Conservation (phyloP, 768 basidiomycete species). For the Agaricus sinodeliciosus region DNA sequence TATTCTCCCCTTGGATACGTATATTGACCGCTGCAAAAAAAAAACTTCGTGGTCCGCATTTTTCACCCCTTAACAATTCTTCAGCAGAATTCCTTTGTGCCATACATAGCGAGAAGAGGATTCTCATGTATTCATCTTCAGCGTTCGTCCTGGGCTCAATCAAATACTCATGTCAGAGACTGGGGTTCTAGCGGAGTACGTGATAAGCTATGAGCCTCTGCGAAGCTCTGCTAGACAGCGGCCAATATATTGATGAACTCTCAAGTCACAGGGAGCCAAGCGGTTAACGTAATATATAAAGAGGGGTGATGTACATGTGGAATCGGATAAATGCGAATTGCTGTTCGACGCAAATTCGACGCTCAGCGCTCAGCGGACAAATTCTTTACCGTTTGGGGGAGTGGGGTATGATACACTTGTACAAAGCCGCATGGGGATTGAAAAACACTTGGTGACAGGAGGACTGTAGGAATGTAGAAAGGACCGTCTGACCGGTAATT, state of each 20-base stretch:
- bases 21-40: not conserved
- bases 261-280: slow-evolving; percentile 13
- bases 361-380: too few relatives aligned
- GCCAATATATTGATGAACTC: slow-evolving; percentile 13
- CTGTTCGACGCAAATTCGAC: not conserved
- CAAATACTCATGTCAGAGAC: slow-evolving; percentile 25
- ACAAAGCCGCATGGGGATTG: not conserved
- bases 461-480: not conserved
- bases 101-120: not conserved
- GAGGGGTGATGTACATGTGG: not conserved
- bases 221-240: slow-evolving; percentile 15
- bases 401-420: not conserved
- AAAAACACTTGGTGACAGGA: not conserved
- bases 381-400: too few relatives aligned
- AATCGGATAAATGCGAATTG: slow-evolving; percentile 13
- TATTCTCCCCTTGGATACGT: too few relatives aligned
- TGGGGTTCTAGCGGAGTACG: slow-evolving; percentile 13
- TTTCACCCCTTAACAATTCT: not conserved
- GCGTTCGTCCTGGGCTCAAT: slow-evolving; percentile 14
- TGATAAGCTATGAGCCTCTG: slow-evolving; percentile 12
- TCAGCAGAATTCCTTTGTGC: slow-evolving; percentile 1
- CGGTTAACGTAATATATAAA: slow-evolving; percentile 2
- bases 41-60: not conserved
- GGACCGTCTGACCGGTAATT: too few relatives aligned
- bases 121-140: slow-evolving; percentile 10